Percentiles rank a stretch among this genome's conserved stretches.
Conservation (phyloP, 1,139 yeast species). For the Sugiyamaella xylanicola region DNA sequence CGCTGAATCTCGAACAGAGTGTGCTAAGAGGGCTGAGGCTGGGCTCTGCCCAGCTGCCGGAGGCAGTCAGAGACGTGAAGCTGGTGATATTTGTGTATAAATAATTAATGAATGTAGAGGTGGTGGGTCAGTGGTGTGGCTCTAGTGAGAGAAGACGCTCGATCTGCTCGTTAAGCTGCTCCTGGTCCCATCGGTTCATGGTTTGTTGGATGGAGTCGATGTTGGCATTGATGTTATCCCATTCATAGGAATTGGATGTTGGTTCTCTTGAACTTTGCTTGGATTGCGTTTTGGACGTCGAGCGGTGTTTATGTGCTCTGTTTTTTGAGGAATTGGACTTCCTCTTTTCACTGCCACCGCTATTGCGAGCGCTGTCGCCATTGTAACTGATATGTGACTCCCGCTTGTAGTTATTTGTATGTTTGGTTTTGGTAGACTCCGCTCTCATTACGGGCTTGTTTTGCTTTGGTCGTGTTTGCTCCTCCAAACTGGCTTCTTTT, state of each 20-base stretch:
- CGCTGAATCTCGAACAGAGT: no score
- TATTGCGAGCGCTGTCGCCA: neutral
- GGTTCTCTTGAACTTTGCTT: neutral
- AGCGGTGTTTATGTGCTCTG: neutral
- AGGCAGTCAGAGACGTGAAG: no score
- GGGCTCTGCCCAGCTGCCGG: no score
- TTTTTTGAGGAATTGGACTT: neutral
- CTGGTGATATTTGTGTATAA: no score
- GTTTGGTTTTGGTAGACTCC: no score
- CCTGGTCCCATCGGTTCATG: slow-evolving; percentile 21
- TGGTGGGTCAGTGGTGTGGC: neutral
- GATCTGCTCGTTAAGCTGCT: slow-evolving; percentile 25
- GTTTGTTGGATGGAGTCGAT: slow-evolving; percentile 27
- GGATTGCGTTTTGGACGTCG: neutral
- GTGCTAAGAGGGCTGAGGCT: no score
- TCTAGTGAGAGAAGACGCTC: slow-evolving; percentile 1
- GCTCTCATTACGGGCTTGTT: no score
- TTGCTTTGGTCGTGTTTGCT: no score
- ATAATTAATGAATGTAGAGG: neutral
- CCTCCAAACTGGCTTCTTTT: no score
- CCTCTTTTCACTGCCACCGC: neutral
- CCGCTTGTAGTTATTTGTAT: neutral
- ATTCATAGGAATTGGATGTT: slow-evolving; percentile 25
- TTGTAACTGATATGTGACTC: slow-evolving; percentile 11
- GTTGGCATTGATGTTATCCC: slow-evolving; percentile 32